Evolutionary conservation across 441 rosid species (phyloP).

Genomic region (Dalechampia spathulata): DNA sequence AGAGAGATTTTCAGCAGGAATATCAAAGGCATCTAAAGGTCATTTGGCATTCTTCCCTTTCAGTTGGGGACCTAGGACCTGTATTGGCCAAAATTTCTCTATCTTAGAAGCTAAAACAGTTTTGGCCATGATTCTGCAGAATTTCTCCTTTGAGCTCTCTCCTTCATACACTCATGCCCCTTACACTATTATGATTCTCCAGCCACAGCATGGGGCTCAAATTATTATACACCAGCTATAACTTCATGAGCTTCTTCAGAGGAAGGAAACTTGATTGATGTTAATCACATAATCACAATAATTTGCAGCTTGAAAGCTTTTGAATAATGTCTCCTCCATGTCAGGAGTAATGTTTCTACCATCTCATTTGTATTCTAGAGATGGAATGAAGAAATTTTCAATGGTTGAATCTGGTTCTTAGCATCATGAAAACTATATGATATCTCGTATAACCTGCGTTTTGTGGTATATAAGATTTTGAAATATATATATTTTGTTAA

Average conservation of each 20-base stretch:
- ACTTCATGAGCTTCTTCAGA: neutral
- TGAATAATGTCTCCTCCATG: neutral
- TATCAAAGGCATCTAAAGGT: conserved; percentile 33
- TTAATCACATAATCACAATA: neutral
- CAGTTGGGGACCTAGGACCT: conserved; percentile 42
- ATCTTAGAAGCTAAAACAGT: conserved; percentile 43
- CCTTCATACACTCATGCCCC: conserved; percentile 49
- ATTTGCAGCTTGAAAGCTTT: neutral
- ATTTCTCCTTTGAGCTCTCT: conserved; percentile 38
- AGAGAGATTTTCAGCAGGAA: conserved; percentile 40
- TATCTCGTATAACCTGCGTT: too few species aligned
- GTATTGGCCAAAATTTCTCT: conserved; percentile 46
- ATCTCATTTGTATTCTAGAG: too few species aligned
- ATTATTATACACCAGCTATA: conserved; percentile 24
- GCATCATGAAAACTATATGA: too few species aligned
- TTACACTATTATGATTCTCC: conserved; percentile 30
- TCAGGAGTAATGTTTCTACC: too few species aligned
- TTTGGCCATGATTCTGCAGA: conserved; percentile 36
- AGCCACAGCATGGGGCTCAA: conserved; percentile 49
- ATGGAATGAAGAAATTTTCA: too few species aligned
- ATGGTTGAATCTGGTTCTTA: too few species aligned
- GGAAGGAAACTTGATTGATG: too few species aligned
- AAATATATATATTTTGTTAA: too few species aligned
- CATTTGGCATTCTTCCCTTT: conserved; percentile 33
- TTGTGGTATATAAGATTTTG: too few species aligned